These are phyloP conservation scores for Millerozyma miso DNA, from an alignment of 805 yeast species.

Conservation along the genomic window DNA sequence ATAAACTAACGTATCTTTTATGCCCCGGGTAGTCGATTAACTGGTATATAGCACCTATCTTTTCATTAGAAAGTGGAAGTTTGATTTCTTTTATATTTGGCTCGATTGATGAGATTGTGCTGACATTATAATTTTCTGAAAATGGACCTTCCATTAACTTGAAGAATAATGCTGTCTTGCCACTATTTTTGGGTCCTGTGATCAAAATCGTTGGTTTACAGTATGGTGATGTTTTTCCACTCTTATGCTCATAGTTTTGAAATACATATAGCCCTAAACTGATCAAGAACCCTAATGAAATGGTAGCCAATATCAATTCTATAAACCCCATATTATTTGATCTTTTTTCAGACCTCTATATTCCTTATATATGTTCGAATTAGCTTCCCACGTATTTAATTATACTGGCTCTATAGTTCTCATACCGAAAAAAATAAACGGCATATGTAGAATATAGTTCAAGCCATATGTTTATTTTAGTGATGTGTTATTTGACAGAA, in stretches of 20 bases:
- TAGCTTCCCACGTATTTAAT: too few species aligned
- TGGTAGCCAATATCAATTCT: constrained; percentile 19
- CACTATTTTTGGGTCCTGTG: constrained; percentile 60
- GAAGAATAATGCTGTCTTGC: constrained; percentile 60
- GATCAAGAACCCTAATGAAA: constrained; percentile 24
- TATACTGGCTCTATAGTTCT: too few species aligned
- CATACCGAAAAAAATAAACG: too few species aligned
- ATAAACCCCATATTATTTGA: constrained; percentile 23
- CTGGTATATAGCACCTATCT: constrained; percentile 37
- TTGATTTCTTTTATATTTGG: constrained; percentile 25
- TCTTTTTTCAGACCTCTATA: too few species aligned
- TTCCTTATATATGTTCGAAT: too few species aligned
- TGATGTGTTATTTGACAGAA: too few species aligned
- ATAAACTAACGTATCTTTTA: constrained; percentile 59
- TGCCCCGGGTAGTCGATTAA: constrained; percentile 90
- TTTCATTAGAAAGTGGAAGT: constrained; percentile 32
- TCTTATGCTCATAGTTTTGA: constrained; percentile 16
- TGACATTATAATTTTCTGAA: constrained; percentile 8
- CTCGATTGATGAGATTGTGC: constrained; percentile 38
- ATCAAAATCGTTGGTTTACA: constrained; percentile 56
- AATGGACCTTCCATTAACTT: constrained; percentile 15
- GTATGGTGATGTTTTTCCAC: constrained; percentile 10
- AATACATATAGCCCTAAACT: constrained; percentile 19
- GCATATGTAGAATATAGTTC: too few species aligned
- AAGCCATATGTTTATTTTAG: too few species aligned